Percentiles rank a stretch among this genome's conserved stretches.
Conservation (phyloP, 164 flowering plant species). For the Magnolia kwangsiensis region DNA sequence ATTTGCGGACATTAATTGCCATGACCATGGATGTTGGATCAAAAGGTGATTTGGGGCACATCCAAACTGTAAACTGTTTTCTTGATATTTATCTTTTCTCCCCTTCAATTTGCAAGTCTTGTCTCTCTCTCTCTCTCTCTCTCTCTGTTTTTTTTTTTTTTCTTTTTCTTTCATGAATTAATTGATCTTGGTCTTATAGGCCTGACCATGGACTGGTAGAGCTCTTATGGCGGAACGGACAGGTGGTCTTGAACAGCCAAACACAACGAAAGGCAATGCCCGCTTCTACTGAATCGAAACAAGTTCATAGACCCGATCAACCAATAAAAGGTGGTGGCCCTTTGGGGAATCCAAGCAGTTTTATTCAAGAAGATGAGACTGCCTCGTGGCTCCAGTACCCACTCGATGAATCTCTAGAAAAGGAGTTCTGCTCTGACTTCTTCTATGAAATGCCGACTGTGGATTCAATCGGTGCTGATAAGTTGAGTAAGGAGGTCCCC, state of each 20-base stretch:
- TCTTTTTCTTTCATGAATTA: background rate
- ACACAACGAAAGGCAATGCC: conserved; percentile 30
- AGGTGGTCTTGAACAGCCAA: conserved; percentile 57
- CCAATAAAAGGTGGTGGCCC: conserved; percentile 15
- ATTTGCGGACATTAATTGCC: background rate
- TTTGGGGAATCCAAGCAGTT: conserved; percentile 26
- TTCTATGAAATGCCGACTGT: conserved; percentile 35
- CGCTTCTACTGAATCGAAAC: conserved; percentile 27
- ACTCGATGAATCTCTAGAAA: conserved; percentile 44
- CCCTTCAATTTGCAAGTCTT: background rate
- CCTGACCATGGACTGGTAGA: conserved; percentile 49
- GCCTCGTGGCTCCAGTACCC: conserved; percentile 54
- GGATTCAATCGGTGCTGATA: conserved; percentile 23
- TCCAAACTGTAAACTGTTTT: background rate
- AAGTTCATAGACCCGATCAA: conserved; percentile 29
- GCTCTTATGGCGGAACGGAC: conserved; percentile 67
- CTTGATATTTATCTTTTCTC: background rate
- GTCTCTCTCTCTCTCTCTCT: too few relatives aligned
- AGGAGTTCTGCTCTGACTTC: conserved; percentile 41
- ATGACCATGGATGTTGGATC: too few relatives aligned
- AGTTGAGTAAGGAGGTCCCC: conserved; percentile 16
- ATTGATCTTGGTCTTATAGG: conserved; percentile 24
- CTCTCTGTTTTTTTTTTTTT: too few relatives aligned
- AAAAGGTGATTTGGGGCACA: background rate
- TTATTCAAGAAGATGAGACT: conserved; percentile 46